A percentile compares a stretch with the other conserved stretches of the same genome.
These are phyloP conservation scores for Ophioceras dolichostomum DNA, from an alignment of 2,329 filamentous ascomycete genomes.

Conservation along the genomic window DNA sequence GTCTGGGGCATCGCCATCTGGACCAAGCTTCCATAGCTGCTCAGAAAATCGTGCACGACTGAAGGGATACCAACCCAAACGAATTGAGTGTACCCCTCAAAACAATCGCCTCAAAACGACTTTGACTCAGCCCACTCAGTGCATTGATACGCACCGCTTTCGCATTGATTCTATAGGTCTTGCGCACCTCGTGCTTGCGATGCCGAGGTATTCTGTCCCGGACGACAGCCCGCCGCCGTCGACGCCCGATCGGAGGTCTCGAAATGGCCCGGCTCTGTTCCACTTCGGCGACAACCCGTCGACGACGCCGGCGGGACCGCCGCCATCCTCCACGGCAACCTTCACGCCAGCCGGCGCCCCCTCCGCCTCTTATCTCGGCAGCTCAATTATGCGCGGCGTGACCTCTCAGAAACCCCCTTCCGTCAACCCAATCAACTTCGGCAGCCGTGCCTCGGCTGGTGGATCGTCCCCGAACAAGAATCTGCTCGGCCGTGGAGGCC, in stretches of 20 bases:
- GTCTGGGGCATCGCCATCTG: not conserved
- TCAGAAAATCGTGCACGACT: no score
- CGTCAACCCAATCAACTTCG: conserved; percentile 15
- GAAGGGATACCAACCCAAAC: no score
- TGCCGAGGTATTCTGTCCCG: not conserved
- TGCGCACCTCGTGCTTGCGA: no score
- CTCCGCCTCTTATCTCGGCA: conserved; percentile 40
- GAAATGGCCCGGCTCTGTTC: conserved; percentile 20
- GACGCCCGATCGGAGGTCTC: conserved; percentile 32
- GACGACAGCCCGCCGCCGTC: conserved; percentile 28
- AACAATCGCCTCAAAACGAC: no score
- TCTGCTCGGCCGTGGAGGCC: conserved; percentile 26
- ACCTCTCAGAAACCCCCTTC: conserved; percentile 5
- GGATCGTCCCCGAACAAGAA: conserved; percentile 19
- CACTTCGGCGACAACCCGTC: conserved; percentile 32
- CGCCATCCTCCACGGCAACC: conserved; percentile 37
- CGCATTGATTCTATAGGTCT: no score
- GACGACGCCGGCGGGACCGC: conserved; percentile 39
- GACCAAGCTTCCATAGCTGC: no score
- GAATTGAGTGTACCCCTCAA: no score
- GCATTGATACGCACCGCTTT: no score
- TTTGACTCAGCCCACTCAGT: no score
- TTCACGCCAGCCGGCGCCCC: conserved; percentile 46
- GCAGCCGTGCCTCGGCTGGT: conserved; percentile 16
- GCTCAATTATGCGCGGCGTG: conserved; percentile 34